Evolutionary conservation across 495 filamentous ascomycete species (phyloP), one percentile per base, ranked within the genome.

Genomic region (Bathelium albidoporum): DNA sequence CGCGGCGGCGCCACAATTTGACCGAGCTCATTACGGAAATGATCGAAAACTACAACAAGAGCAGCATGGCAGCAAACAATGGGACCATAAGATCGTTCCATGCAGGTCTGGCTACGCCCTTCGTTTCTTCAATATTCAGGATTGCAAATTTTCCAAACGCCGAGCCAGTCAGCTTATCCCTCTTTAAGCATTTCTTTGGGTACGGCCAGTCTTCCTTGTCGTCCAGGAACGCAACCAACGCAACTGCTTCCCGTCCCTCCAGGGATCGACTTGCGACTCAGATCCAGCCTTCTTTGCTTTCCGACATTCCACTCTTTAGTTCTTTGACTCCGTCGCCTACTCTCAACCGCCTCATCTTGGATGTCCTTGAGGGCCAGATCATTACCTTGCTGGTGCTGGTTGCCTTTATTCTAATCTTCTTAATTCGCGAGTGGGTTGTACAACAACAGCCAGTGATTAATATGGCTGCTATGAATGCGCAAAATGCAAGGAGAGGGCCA

Each of bases 401-500:
- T 59, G 88, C 86, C 55, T 97, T 97, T 72, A 96, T 99, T 59
- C 76, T 99, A 34, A 85, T 99, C 44, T 97, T 99, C 67, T 76
- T 99, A 20, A 96, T 99, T 59, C 81, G 94, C 20, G 94, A 99
- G 75, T 99, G 95, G 84, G 94, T 99, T 43, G 91, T 97, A 5
- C 93, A 97, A 70, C 94, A 97, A 71, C 95, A 97, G 70, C 92
- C 91, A 11, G 88, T 88, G 64, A 79, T 81, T 36, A 82, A 84
- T 62, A 76, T 85, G 78, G 88, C 68, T 18, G 65, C 67, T 2
- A 32, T 67, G 11, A 55, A 55, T 16, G 49, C 49, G 22, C 49
- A 55, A 24, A 55, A 55, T 1, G 49, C 22, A 7, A 55, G 49
- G 20, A 55, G 49, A 29, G 49, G 24, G 1, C 49, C 20, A 2